Percentiles rank a stretch among this genome's conserved stretches.
Conservation (phyloP, 129 eudicot species). For the Tanacetum coccineum region DNA sequence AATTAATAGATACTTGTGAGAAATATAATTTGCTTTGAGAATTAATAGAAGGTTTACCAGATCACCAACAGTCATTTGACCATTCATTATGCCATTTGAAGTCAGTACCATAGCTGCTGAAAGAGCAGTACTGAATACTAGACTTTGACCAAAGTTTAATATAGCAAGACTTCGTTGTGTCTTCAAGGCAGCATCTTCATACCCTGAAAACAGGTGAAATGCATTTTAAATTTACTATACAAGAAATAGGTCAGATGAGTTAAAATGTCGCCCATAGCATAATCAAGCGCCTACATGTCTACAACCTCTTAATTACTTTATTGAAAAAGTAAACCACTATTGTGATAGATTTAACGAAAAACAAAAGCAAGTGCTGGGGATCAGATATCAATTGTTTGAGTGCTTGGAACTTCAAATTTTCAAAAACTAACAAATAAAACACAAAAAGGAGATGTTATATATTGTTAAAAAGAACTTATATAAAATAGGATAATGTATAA, state of each 20-base stretch:
- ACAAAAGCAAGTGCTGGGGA: no score
- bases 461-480: no score
- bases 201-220: conserved; percentile 43
- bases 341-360: no score
- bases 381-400: no score
- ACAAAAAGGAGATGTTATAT: no score
- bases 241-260: not conserved
- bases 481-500: no score
- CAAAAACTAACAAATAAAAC: no score
- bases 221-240: not conserved
- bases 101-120: conserved; percentile 90
- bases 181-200: conserved; percentile 93
- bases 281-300: no score
- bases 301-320: no score
- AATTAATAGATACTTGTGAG: not conserved
- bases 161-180: conserved; percentile 95
- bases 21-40: conserved; percentile 11
- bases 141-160: conserved; percentile 88
- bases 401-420: no score
- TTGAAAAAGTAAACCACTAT: no score
- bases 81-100: conserved; percentile 71
- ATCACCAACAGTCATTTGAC: conserved; percentile 91
- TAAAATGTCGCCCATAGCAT: no score
- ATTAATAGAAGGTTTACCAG: conserved; percentile 45
- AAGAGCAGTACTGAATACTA: conserved; percentile 80